Evolutionary conservation across 805 yeast genomes (phyloP).

Genomic region (Kodamaea sagamina): DNA sequence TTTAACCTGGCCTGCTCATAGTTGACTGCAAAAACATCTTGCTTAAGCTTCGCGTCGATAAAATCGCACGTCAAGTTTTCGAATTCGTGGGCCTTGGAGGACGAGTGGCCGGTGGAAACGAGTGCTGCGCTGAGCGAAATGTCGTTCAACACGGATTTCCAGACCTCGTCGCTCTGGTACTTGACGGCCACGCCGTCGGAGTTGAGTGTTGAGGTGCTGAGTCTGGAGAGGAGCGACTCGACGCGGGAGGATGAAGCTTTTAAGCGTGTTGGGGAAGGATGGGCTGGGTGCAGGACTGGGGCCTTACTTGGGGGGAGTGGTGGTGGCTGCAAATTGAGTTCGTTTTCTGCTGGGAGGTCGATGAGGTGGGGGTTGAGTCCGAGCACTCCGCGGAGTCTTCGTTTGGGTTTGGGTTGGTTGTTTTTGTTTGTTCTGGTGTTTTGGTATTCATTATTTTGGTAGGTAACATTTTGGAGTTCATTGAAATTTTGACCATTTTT

Average conservation of each 20-base stretch:
- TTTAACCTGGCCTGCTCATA: slow-evolving; percentile 19
- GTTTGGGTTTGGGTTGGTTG: not conserved
- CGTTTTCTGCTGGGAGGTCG: not conserved
- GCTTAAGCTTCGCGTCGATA: slow-evolving; percentile 24
- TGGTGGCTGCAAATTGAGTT: slow-evolving; percentile 2
- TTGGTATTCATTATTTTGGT: too few species aligned
- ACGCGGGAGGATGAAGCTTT: not conserved
- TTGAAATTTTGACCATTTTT: too few species aligned
- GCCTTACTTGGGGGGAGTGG: slow-evolving; percentile 3
- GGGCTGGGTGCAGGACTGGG: not conserved
- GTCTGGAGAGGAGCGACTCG: slow-evolving; percentile 5
- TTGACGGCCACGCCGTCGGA: slow-evolving; percentile 7
- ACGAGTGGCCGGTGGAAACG: slow-evolving; percentile 34
- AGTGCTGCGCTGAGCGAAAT: slow-evolving; percentile 40
- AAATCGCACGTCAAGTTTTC: slow-evolving; percentile 30
- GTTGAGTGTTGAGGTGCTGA: slow-evolving; percentile 1
- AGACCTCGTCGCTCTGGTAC: slow-evolving; percentile 15
- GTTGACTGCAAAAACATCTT: slow-evolving; percentile 25
- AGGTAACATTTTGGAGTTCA: too few species aligned
- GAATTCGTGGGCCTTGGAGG: slow-evolving; percentile 22
- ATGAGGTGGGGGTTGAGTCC: slow-evolving; percentile 1
- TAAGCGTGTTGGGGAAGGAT: not conserved
- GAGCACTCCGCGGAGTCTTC: not conserved
- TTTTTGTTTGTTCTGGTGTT: too few species aligned
- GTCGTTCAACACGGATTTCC: slow-evolving; percentile 37